These are phyloP conservation scores for Pythium aquatile DNA, from an alignment of 352 stramenopile genomes.

Conservation along the genomic window DNA sequence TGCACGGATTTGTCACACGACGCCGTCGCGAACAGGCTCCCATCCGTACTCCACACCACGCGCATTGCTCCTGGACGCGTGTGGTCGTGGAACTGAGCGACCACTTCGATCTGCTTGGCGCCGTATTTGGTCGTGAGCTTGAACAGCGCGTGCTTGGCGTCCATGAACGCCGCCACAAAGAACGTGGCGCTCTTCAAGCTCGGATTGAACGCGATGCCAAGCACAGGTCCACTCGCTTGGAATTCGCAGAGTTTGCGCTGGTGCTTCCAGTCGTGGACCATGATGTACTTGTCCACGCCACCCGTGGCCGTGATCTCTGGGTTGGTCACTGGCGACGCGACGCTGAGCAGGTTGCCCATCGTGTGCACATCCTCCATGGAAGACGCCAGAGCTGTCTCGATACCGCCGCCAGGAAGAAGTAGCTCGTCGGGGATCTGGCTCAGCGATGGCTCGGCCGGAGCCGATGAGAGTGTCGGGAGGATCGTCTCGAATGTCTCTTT, in stretches of 20 bases:
- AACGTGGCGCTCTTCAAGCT: constrained; percentile 35
- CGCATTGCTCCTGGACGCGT: constrained; percentile 66
- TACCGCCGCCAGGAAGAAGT: constrained; percentile 44
- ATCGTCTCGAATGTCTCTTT: constrained; percentile 31
- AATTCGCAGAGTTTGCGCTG: constrained; percentile 42
- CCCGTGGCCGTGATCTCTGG: constrained; percentile 53
- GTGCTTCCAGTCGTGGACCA: constrained; percentile 63
- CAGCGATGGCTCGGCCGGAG: constrained; percentile 12
- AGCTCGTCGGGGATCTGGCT: constrained; percentile 69
- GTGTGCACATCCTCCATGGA: constrained; percentile 50
- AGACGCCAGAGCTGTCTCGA: constrained; percentile 30
- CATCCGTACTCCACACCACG: constrained; percentile 55
- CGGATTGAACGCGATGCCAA: constrained; percentile 66
- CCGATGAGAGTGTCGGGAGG: constrained; percentile 18
- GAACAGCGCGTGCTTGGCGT: constrained; percentile 63
- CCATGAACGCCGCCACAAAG: constrained; percentile 72
- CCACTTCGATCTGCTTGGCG: constrained; percentile 39
- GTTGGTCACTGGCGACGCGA: constrained; percentile 40
- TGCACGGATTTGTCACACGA: constrained; percentile 77
- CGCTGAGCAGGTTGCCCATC: constrained; percentile 71
- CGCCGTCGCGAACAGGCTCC: constrained; percentile 63
- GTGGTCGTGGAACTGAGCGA: constrained; percentile 68
- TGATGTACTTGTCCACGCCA: constrained; percentile 73
- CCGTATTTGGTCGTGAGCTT: constrained; percentile 35
- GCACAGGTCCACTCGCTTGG: constrained; percentile 43